phyloP scores from a whole-genome alignment of 2,329 filamentous ascomycete genomes.

The Dactylellina drechsleri region DNA sequence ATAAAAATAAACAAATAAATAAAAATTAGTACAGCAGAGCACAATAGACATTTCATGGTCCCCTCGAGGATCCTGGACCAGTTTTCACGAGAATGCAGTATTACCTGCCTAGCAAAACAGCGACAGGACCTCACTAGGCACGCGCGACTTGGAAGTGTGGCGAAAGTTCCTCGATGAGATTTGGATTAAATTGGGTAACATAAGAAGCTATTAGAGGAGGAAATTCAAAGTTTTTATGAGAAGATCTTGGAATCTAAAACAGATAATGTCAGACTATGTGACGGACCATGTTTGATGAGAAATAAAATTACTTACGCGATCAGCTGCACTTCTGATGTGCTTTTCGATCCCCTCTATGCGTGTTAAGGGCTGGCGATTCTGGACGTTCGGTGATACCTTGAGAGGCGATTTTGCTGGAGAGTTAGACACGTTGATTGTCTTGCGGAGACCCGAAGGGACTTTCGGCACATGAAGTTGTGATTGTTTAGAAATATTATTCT shows the following conservation, averaged over 20 bases:
- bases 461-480: conserved; percentile 32
- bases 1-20: too few relatives aligned
- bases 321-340: conserved; percentile 16
- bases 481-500: conserved; percentile 21
- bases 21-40: too few relatives aligned
- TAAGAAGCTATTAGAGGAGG: conserved; percentile 21
- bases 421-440: conserved; percentile 33
- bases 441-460: conserved; percentile 40
- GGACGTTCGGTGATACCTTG: background rate
- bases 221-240: conserved; percentile 27
- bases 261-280: background rate
- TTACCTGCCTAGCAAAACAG: too few relatives aligned
- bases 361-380: too few relatives aligned
- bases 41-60: too few relatives aligned
- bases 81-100: too few relatives aligned
- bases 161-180: conserved; percentile 15
- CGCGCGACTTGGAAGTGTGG: conserved; percentile 14
- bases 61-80: too few relatives aligned
- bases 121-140: background rate
- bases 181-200: conserved; percentile 6
- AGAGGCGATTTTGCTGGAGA: conserved; percentile 37
- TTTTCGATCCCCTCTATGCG: background rate
- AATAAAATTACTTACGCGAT: conserved; percentile 25
- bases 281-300: background rate
- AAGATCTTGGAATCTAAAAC: conserved; percentile 23